Evolutionary conservation across 345 rosid species (phyloP), one percentile per base, ranked within the genome.

Genomic region (Linum trigynum): DNA sequence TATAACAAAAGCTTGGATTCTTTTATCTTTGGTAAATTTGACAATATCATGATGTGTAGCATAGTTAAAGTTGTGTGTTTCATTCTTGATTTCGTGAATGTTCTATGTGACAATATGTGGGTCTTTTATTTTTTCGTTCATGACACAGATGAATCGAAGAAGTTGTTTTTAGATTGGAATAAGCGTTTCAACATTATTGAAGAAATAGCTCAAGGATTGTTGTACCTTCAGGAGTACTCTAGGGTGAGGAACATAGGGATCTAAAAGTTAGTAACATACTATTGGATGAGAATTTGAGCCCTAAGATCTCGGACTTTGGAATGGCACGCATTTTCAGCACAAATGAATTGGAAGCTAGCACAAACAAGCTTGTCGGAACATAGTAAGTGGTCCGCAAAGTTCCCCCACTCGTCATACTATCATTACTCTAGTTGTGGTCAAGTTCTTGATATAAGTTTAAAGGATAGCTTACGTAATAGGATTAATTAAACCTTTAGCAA

Each of bases 221-320:
- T 23, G 32, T 23, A 23, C 32, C 32, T 23, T 23, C 32, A 23
- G 0, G 5, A 23, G 32, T 23, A 23, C 32, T 23, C 10, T 51
- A 51, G 56, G n/a, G 10, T 51, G 56, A 23, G 32, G 56, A 51
- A 2, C 3, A 51, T 9, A 16, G 14, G 56, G 10, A 9, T 3
- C 3, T 2, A 23, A 23, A 23, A 23, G 32, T 23, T 23, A 23
- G 32, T 23, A 23, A 23, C 32, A 23, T 23, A 23, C 10, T 2
- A 51, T 51, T 2, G n/a, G n/a, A n/a, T 16, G 56, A 51, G 9
- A 51, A 51, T 3, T 2, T 51, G 6, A 51, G 2, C 9, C 56
- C 56, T 2, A 51, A 51, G 56, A 51, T 51, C n/a, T 51, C 56
- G n/a, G 56, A 51, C 56, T 51, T 51, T 51, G 56, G 56, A 51